phyloP scores from a whole-genome alignment of 805 yeast species.

The Candida corydali region DNA sequence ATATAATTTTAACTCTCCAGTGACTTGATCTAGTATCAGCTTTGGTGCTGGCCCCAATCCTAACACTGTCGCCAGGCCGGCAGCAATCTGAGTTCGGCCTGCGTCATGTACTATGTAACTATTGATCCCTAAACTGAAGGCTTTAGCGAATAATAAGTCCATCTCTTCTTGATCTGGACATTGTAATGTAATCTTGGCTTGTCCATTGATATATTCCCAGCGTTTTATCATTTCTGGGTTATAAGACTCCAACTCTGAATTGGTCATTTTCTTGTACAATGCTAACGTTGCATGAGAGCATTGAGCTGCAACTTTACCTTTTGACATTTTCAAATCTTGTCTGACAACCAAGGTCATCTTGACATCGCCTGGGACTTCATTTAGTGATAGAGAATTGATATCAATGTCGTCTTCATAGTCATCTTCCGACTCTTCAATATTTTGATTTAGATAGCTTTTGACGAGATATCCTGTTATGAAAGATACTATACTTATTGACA shows the following conservation, averaged over 20 bases:
- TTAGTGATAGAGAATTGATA: conserved; percentile 56
- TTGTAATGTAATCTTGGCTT: conserved; percentile 88
- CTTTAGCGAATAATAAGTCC: conserved; percentile 75
- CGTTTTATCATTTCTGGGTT: conserved; percentile 62
- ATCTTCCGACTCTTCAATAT: conserved; percentile 5
- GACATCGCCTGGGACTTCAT: conserved; percentile 72
- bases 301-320: conserved; percentile 97
- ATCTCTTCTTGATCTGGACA: conserved; percentile 65
- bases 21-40: conserved; percentile 69
- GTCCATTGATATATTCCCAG: conserved; percentile 80
- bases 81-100: conserved; percentile 94
- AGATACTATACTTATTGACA: conserved; percentile 32
- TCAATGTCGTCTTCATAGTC: conserved; percentile 48
- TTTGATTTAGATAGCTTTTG: conserved; percentile 10
- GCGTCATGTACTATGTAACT: conserved; percentile 89
- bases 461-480: conserved; percentile 33
- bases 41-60: conserved; percentile 98
- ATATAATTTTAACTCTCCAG: conserved; percentile 73
- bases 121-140: conserved; percentile 74
- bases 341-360: conserved; percentile 86
- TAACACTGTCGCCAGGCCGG: conserved; percentile 94
- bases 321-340: conserved; percentile 84
- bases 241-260: conserved; percentile 47
- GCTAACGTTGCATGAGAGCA: conserved; percentile 97
- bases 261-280: conserved; percentile 66